Conservation (phyloP, 1,139 yeast genomes). For the Arxiozyma slooffiae region DNA sequence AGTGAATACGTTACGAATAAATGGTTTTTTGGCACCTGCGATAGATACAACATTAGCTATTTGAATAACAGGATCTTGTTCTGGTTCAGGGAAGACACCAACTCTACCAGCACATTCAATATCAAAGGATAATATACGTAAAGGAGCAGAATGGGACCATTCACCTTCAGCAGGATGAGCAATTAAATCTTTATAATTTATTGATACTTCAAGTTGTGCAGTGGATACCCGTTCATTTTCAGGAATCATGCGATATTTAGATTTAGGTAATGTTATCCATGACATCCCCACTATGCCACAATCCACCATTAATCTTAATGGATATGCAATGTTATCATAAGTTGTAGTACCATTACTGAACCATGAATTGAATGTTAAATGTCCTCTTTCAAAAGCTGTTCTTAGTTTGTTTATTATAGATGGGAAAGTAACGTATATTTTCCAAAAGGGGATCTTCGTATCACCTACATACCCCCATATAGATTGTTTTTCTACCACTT, state of each 20-base stretch:
- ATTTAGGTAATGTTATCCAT: slow-evolving; percentile 84
- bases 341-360: slow-evolving; percentile 53
- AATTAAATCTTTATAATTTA: slow-evolving; percentile 57
- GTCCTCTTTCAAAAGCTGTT: slow-evolving; percentile 76
- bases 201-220: slow-evolving; percentile 75
- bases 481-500: slow-evolving; percentile 63
- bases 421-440: slow-evolving; percentile 58
- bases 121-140: slow-evolving; percentile 88
- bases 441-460: slow-evolving; percentile 67
- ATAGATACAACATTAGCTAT: slow-evolving; percentile 88
- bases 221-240: slow-evolving; percentile 44
- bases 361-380: slow-evolving; percentile 55
- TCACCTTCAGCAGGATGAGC: slow-evolving; percentile 88
- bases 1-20: slow-evolving; percentile 88
- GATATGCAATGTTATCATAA: slow-evolving; percentile 82
- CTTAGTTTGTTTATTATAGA: slow-evolving; percentile 58
- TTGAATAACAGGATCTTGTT: slow-evolving; percentile 88
- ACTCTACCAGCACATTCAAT: slow-evolving; percentile 98
- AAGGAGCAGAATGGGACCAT: slow-evolving; percentile 88
- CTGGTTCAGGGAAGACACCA: slow-evolving; percentile 93
- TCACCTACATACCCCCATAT: slow-evolving; percentile 91
- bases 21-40: slow-evolving; percentile 69
- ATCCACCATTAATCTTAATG: slow-evolving; percentile 83
- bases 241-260: slow-evolving; percentile 47
- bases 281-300: slow-evolving; percentile 93